These are phyloP conservation scores for Oryza nivara DNA, from an alignment of 176 grass and related monocot genomes.

Conservation along the genomic window DNA sequence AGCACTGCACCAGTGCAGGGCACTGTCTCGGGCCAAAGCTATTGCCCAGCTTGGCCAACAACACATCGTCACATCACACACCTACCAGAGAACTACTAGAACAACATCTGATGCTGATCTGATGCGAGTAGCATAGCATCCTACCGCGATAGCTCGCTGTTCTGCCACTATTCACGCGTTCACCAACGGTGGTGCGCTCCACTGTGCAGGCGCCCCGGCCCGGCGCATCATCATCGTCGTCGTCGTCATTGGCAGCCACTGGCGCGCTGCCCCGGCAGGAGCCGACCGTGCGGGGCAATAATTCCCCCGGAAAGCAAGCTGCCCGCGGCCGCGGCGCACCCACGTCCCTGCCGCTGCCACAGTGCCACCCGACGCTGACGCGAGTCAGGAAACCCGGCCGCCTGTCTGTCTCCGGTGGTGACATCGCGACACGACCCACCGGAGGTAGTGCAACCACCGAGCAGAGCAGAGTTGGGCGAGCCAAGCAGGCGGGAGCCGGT, in stretches of 20 bases:
- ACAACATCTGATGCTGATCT: not conserved
- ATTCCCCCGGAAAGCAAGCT: not conserved
- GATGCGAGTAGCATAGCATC: not conserved
- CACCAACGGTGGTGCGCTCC: not conserved
- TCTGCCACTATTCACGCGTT: not conserved
- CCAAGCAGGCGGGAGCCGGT: not conserved
- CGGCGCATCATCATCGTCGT: not conserved
- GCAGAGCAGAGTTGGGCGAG: not conserved
- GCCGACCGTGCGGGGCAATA: slow-evolving; percentile 16
- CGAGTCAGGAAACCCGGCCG: not conserved
- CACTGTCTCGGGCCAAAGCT: not conserved
- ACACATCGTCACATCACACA: not conserved
- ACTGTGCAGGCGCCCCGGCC: not conserved
- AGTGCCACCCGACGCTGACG: not conserved
- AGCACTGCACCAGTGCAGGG: not conserved
- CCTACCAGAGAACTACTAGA: not conserved
- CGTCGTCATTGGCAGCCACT: not conserved
- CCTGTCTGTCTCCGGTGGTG: not conserved
- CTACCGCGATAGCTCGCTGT: not conserved
- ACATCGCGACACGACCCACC: not conserved
- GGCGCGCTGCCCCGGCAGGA: not conserved
- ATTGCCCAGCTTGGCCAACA: not conserved
- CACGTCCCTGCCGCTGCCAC: too few relatives aligned
- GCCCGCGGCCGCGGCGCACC: not conserved
- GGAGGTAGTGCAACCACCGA: not conserved